These are phyloP conservation scores for Barnettozyma hawaiiensis DNA, from an alignment of 1,139 yeast species.

Conservation along the genomic window DNA sequence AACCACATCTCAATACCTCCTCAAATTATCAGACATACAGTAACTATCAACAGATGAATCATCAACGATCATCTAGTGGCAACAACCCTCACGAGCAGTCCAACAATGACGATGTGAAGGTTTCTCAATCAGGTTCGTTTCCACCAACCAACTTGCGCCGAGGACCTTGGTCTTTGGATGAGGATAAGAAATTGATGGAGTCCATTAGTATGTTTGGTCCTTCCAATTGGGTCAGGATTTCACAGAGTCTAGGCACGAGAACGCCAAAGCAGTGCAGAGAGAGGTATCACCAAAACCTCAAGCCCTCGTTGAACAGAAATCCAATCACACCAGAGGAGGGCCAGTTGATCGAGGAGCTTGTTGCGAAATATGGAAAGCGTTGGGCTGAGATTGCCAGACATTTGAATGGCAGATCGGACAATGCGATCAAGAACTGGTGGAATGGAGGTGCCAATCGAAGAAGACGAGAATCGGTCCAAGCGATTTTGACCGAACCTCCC, in stretches of 20 bases:
- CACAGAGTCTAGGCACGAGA: constrained; percentile 66
- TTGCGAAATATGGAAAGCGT: constrained; percentile 73
- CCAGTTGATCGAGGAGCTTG: constrained; percentile 69
- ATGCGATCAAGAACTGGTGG: constrained; percentile 96
- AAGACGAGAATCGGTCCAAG: constrained; percentile 28
- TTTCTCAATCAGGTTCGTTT: constrained; percentile 4
- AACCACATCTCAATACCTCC: not conserved
- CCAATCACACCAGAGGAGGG: constrained; percentile 90
- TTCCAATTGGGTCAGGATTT: constrained; percentile 83
- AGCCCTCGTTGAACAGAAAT: constrained; percentile 73
- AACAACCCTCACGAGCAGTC: not conserved
- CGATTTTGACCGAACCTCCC: constrained; percentile 13
- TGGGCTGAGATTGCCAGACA: constrained; percentile 96
- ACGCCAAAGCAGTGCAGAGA: constrained; percentile 93
- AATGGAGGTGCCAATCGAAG: constrained; percentile 86
- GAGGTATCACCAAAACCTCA: constrained; percentile 85
- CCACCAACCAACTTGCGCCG: constrained; percentile 17
- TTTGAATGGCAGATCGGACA: constrained; percentile 79
- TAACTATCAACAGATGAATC: not conserved
- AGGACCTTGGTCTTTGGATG: constrained; percentile 91
- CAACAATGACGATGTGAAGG: constrained; percentile 5
- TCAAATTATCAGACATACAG: not conserved
- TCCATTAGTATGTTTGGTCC: constrained; percentile 75
- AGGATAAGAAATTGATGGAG: constrained; percentile 67
- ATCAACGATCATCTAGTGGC: not conserved